Evolutionary conservation across 1,139 yeast species (phyloP).

Genomic region (Kodamaea alishanica): DNA sequence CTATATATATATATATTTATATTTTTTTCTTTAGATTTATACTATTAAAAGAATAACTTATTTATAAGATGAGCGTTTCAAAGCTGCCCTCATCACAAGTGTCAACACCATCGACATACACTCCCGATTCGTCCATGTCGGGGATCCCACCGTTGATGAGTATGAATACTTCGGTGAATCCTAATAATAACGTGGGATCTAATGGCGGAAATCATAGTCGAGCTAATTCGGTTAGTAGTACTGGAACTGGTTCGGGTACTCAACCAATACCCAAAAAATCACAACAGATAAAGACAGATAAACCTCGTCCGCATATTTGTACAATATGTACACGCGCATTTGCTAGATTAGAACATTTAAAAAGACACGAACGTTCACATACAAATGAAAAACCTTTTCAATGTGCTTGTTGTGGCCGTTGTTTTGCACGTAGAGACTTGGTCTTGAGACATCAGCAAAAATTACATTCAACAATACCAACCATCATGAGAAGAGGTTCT

Average conservation of each 20-base stretch:
- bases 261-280: conserved; percentile 88
- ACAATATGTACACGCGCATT: conserved; percentile 31
- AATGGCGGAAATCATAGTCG: neutral
- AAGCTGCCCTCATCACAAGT: conserved; percentile 8
- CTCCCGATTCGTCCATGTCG: conserved; percentile 4
- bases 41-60: conserved; percentile 1
- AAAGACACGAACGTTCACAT: conserved; percentile 32
- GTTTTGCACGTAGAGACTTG: conserved; percentile 48
- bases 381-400: conserved; percentile 38
- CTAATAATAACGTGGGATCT: neutral
- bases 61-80: conserved; percentile 7
- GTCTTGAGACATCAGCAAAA: conserved; percentile 49
- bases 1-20: neutral
- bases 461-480: conserved; percentile 21
- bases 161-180: neutral
- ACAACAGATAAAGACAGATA: conserved; percentile 73
- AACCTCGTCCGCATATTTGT: conserved; percentile 31
- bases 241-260: conserved; percentile 13
- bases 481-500: conserved; percentile 16
- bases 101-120: conserved; percentile 9
- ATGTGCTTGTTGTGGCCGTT: conserved; percentile 49
- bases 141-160: too few relatives aligned
- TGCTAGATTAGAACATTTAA: conserved; percentile 32
- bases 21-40: too few relatives aligned
- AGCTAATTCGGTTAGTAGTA: neutral